A percentile compares a stretch with the other conserved stretches of the same genome.
Conservation (phyloP, 192 early-diverging fungal genomes). For the Mortierella antarctica region DNA sequence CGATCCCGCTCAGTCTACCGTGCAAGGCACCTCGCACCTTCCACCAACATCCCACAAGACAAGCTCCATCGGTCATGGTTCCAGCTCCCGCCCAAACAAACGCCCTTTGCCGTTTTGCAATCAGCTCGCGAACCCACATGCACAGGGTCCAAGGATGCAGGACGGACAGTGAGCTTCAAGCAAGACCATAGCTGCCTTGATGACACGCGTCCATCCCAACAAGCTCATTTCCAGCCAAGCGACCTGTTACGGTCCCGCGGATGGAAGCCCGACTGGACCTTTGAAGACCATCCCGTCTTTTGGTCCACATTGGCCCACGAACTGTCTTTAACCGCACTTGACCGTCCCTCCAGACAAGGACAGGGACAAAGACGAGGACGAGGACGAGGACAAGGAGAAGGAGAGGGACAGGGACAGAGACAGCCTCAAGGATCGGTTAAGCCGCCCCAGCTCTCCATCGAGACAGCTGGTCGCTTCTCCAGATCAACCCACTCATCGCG, state of each 20-base stretch:
- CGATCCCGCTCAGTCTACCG: constrained; percentile 17
- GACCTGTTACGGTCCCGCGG: constrained; percentile 31
- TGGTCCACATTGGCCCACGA: constrained; percentile 10
- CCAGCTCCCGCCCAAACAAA: constrained; percentile 53
- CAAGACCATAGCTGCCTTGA: no score
- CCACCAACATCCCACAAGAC: constrained; percentile 54
- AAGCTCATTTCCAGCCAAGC: background rate
- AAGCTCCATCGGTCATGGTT: constrained; percentile 25
- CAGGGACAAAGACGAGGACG: background rate
- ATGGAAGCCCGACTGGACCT: constrained; percentile 44
- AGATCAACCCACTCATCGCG: background rate
- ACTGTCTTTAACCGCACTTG: background rate
- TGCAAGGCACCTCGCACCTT: constrained; percentile 29
- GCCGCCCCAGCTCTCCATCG: no score
- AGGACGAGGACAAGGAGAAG: background rate
- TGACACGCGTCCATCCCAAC: no score
- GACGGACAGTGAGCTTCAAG: no score
- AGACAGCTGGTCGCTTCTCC: no score
- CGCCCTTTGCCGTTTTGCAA: constrained; percentile 53
- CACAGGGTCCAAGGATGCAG: background rate
- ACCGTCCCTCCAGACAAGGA: background rate
- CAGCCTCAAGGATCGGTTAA: background rate
- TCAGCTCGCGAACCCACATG: background rate
- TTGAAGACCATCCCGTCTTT: constrained; percentile 31
- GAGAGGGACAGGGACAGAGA: no score